A percentile compares a stretch with the other conserved stretches of the same genome.
Conservation (phyloP, 2,329 filamentous ascomycete genomes). For the Stagonosporopsis vannaccii region DNA sequence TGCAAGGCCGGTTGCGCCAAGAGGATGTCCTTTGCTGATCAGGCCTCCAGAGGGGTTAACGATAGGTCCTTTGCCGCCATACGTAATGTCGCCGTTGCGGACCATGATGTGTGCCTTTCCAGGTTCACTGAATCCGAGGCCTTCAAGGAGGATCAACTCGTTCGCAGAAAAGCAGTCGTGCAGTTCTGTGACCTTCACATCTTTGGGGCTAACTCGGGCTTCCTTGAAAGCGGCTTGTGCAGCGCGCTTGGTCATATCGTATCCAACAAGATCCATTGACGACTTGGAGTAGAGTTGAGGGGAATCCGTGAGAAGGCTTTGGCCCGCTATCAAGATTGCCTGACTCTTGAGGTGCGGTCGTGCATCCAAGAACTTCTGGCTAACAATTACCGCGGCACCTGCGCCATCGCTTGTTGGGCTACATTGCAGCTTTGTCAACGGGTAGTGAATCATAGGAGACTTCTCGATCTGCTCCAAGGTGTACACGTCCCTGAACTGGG, state of each 20-base stretch:
- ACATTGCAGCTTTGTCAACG: conserved; percentile 94
- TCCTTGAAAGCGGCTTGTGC: conserved; percentile 73
- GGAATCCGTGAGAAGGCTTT: conserved; percentile 82
- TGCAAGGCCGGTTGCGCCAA: conserved; percentile 89
- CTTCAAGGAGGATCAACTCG: conserved; percentile 87
- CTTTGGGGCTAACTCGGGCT: conserved; percentile 69
- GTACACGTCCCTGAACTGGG: conserved; percentile 92
- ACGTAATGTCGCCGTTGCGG: conserved; percentile 84
- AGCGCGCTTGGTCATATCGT: conserved; percentile 80
- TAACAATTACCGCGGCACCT: conserved; percentile 87
- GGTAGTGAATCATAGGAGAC: conserved; percentile 78
- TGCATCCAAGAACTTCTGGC: conserved; percentile 83
- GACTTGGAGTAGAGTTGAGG: conserved; percentile 78
- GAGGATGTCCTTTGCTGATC: conserved; percentile 93
- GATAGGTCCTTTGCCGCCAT: conserved; percentile 75
- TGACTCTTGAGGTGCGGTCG: conserved; percentile 80
- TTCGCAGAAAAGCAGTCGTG: conserved; percentile 98
- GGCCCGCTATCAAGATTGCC: conserved; percentile 85
- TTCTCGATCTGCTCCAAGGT: conserved; percentile 80
- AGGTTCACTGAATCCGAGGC: conserved; percentile 75
- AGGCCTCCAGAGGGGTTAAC: conserved; percentile 93
- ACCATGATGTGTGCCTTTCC: conserved; percentile 94
- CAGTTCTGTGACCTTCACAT: conserved; percentile 85
- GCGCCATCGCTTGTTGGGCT: conserved; percentile 93
- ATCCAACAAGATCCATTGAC: conserved; percentile 88